Percentiles rank a stretch among this genome's conserved stretches.
Evolutionary conservation across 2,329 filamentous ascomycete species (phyloP).

Genomic region (Didymella lethalis): DNA sequence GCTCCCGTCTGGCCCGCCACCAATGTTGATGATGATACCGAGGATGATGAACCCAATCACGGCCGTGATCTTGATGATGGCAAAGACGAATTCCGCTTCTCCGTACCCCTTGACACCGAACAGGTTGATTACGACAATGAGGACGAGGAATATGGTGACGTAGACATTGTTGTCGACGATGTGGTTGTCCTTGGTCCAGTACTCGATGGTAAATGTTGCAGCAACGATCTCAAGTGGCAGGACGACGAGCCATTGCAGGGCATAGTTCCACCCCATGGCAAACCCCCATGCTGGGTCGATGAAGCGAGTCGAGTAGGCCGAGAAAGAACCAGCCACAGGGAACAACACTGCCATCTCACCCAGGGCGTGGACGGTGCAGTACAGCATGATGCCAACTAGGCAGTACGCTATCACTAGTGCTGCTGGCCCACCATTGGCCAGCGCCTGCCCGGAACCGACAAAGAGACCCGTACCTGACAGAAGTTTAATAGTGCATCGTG

Average conservation of each 20-base stretch:
- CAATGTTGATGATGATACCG: conserved; percentile 63
- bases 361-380: conserved; percentile 86
- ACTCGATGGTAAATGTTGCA: conserved; percentile 78
- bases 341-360: conserved; percentile 92
- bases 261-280: conserved; percentile 95
- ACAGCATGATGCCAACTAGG: conserved; percentile 71
- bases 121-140: conserved; percentile 50
- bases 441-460: conserved; percentile 65
- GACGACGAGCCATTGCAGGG: conserved; percentile 84
- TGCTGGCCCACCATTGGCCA: conserved; percentile 57
- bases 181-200: conserved; percentile 63
- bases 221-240: conserved; percentile 87
- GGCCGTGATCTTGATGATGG: conserved; percentile 52
- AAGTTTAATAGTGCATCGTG: conserved; percentile 26
- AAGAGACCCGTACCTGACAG: conserved; percentile 64
- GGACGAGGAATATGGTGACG: conserved; percentile 51
- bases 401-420: conserved; percentile 3
- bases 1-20: conserved; percentile 61
- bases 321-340: conserved; percentile 90
- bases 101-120: background rate
- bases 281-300: conserved; percentile 94
- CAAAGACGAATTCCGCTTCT: background rate
- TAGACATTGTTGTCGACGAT: conserved; percentile 41
- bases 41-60: conserved; percentile 60
- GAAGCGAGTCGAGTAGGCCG: conserved; percentile 89